phyloP scores from a whole-genome alignment of 2,329 filamentous ascomycete species.

The Fusarium foetens region DNA sequence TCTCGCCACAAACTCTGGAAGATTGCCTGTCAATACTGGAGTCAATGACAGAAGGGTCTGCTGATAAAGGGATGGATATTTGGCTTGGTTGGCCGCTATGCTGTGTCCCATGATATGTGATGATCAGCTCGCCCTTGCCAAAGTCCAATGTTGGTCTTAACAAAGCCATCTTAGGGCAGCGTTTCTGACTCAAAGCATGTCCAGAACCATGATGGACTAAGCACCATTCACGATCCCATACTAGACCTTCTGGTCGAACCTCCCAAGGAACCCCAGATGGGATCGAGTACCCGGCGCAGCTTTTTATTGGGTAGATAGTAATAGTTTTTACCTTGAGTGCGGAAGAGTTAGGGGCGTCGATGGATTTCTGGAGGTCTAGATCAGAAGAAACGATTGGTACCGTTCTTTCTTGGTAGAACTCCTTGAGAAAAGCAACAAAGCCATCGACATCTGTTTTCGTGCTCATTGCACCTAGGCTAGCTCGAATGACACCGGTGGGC shows the following conservation, averaged over 20 bases:
- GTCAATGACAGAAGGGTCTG: constrained; percentile 69
- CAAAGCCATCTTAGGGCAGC: constrained; percentile 87
- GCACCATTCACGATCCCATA: constrained; percentile 98
- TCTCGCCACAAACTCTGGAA: constrained; percentile 86
- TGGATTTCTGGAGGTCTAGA: background rate
- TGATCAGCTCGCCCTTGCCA: constrained; percentile 68
- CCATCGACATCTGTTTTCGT: constrained; percentile 76
- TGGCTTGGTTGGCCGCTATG: constrained; percentile 45
- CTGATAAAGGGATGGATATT: constrained; percentile 71
- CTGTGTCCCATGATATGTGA: constrained; percentile 60
- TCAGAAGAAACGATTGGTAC: background rate
- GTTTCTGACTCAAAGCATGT: constrained; percentile 87
- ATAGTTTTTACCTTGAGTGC: constrained; percentile 66
- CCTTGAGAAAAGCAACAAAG: constrained; percentile 76
- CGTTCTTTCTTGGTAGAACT: constrained; percentile 59
- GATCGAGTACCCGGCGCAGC: constrained; percentile 82
- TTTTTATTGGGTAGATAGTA: constrained; percentile 91
- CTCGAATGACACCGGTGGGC: constrained; percentile 86
- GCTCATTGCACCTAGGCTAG: constrained; percentile 92
- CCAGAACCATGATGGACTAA: constrained; percentile 88
- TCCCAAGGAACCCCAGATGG: constrained; percentile 75
- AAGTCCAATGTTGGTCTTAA: constrained; percentile 81
- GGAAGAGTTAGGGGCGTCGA: background rate
- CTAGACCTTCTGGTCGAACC: constrained; percentile 81
- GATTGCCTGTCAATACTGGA: constrained; percentile 53